Conservation (phyloP, 768 basidiomycete species). For the Serendipita indica region DNA sequence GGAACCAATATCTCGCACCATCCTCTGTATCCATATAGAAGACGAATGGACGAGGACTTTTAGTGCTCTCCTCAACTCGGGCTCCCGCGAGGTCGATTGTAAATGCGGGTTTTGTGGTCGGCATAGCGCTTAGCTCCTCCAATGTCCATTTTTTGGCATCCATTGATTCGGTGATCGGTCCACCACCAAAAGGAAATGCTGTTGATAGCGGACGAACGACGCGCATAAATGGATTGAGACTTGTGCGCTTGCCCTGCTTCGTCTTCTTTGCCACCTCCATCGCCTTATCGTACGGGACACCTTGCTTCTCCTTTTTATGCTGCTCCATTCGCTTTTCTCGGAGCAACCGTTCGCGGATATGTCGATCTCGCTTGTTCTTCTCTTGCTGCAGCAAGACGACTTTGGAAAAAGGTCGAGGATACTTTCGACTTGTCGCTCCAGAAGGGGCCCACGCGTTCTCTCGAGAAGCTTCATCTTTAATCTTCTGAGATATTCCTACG, state of each 20-base stretch:
- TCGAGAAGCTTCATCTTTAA: constrained; percentile 60
- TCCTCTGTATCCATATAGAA: constrained; percentile 79
- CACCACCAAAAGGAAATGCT: constrained; percentile 57
- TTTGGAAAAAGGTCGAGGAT: constrained; percentile 49
- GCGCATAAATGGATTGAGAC: constrained; percentile 27
- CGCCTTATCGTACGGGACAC: constrained; percentile 1
- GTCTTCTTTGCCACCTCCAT: constrained; percentile 1
- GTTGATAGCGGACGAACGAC: constrained; percentile 69
- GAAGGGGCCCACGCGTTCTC: constrained; percentile 36
- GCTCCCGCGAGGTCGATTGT: constrained; percentile 64
- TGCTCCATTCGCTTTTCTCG: constrained; percentile 70
- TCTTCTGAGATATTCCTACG: constrained; percentile 27
- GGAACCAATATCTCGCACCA: constrained; percentile 68
- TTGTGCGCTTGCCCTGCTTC: constrained; percentile 67
- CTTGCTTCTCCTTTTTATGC: constrained; percentile 51
- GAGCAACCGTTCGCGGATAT: constrained; percentile 49
- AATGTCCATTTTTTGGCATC: constrained; percentile 31
- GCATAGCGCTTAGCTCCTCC: constrained; percentile 58
- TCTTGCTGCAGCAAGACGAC: constrained; percentile 55
- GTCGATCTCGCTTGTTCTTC: constrained; percentile 65
- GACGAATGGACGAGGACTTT: constrained; percentile 67
- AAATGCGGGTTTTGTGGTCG: constrained; percentile 58
- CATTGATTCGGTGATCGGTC: background rate
- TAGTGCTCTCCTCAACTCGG: constrained; percentile 52
- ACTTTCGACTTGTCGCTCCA: constrained; percentile 22